Base-by-base conservation (phyloP, 345 rosid species). In the Rhodamnia argentea region DNA sequence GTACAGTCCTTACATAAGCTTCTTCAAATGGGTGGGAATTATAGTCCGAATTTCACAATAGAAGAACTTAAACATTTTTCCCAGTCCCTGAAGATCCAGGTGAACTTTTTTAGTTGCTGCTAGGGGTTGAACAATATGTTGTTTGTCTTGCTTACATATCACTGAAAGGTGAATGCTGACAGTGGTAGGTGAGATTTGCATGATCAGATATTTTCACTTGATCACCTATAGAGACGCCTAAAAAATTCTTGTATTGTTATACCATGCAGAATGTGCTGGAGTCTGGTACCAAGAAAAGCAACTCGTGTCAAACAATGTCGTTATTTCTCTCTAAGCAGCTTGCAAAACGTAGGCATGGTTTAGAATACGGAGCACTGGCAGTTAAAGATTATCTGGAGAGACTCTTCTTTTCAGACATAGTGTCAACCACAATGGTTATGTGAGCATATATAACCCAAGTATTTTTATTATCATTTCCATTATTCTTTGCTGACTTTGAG, bases 371-470 rank as follows among this genome's bases (percentile, higher is more conserved):
- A 76, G 91, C 99, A 58, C 88, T 97, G 62, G 93, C 93, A 74
- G 92, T 95, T 89, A 94, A 96, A 92, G 91, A 92, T 88, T 94
- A 92, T 88, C 90, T 97, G 92, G 98, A 97, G 92, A 93, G 92
- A 84, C 87, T 92, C n/a, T 54, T 83, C 60, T 93, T 97, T 89
- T 92, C 93, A 74, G 99, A 95, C 85, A 92, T 94, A 24, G 95
- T 97, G 87, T 91, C 96, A 14, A 89, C 94, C 76, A 89, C 89
- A 37, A 90, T 91, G 92, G 95, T 97, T 91, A 92, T 93, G 99
- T 96, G 78, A 91, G 98, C 86, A 83, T 86, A 85, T 60, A 6
- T 55, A 52, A 20, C 62, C 84, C 44, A 29, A 27, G 40, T 51
- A 27, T 82, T 52, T 82, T 51, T 82, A 4, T 27, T 82, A 24